Base-by-base conservation (phyloP, 1,284 basidiomycete genomes). In the Naganishia sp. region DNA sequence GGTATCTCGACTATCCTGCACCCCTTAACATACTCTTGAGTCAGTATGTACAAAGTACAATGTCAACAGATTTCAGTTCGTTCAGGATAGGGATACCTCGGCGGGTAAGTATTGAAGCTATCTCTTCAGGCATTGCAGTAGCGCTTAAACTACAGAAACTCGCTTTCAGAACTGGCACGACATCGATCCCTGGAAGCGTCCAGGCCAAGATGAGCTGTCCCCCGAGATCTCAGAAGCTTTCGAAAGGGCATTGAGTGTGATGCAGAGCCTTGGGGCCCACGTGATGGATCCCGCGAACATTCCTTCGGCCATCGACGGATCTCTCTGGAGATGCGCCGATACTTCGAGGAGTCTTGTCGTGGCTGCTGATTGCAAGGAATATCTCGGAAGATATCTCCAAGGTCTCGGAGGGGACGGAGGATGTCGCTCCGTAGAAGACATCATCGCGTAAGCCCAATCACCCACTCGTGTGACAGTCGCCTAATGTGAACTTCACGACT, bases 361-460 rank as follows among this genome's bases (percentile, higher is more conserved):
- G 10, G 56, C 63, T 25, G 65, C 67, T 41, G 69, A 70, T 42
- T 70, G 67, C 54, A 70, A 67, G 32, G 57, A 68, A 25, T 68
- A 63, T 32, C 32, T 70, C 11, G 53, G 50, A 1, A 61, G 51
- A 28, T 70, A 70, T 46, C 39, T 70, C 18, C 42, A 60, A 25
- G 52, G 25, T 21, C 53, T 68, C 9, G 67, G 63, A 28, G 63
- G 69, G 13, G 41, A 50, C 28, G 69, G 69, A 2, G 69, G 69
- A 0, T 66, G 64, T 32, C 60, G 64, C 18, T 66, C 64, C 10
- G 64, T 66, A 11, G 56, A 57, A n/a, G 64, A 66, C 46, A 66
- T 66, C 55, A 66, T 66, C 15, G 64, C 46, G 64, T 66, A 32
- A 53, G 64, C 46, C 6, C 35, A 10, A 9, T 39, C 2, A 9